Conservation (phyloP, 2,329 filamentous ascomycete species). For the Diaporthe sp. region DNA sequence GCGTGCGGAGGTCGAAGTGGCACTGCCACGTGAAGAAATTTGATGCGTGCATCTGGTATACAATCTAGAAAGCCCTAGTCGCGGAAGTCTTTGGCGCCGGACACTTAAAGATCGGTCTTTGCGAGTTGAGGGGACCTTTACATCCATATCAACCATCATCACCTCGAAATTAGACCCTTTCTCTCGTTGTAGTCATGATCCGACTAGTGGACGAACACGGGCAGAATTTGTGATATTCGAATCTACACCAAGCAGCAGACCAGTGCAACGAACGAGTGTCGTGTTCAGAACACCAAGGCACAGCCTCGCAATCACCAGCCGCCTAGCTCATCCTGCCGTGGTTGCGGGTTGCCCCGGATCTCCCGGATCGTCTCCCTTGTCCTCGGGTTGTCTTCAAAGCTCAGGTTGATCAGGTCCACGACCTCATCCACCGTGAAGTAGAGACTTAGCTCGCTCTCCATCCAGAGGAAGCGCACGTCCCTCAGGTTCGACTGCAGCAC, state of each 20-base stretch:
- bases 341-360: slow-evolving; percentile 65
- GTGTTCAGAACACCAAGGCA: not conserved
- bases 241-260: not conserved
- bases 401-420: slow-evolving; percentile 71
- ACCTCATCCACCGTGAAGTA: slow-evolving; percentile 73
- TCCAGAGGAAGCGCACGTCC: slow-evolving; percentile 74
- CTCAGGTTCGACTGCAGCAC: slow-evolving; percentile 75
- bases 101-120: not conserved
- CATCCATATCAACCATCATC: too few species aligned
- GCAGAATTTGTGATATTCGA: not conserved
- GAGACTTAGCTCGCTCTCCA: slow-evolving; percentile 74
- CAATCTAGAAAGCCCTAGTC: not conserved
- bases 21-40: not conserved
- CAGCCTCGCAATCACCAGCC: slow-evolving; percentile 22
- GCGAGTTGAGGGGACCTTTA: not conserved
- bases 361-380: slow-evolving; percentile 70
- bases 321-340: slow-evolving; percentile 43
- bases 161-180: not conserved
- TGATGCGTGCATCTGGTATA: not conserved
- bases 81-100: not conserved
- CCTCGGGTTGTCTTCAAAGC: slow-evolving; percentile 73
- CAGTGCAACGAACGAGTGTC: not conserved
- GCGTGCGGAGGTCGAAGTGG: not conserved
- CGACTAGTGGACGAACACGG: not conserved
- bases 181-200: not conserved